Base-by-base conservation (phyloP, 768 basidiomycete genomes). In the Termitomyces sp. region DNA sequence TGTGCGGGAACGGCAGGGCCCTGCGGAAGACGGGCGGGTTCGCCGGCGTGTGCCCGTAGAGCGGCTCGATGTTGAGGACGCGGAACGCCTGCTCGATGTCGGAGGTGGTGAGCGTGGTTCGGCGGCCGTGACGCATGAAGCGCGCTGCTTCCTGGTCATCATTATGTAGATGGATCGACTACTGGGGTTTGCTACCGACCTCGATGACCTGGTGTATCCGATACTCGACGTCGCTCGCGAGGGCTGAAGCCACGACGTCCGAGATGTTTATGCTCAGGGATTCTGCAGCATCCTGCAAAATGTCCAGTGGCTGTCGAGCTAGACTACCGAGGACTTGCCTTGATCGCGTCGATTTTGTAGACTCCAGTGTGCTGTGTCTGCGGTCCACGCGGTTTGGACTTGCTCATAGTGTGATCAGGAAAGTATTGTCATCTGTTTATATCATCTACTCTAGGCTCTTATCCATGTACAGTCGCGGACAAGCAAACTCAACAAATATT, bases 181-280 rank as follows among this genome's bases (percentile, higher is more conserved):
- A 37, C 24, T 24, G 26, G 29, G 39, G 34, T 33, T 18, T 7
- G 54, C 37, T 20, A 65, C 76, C 44, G 61, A 92, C 93, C 82
- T 97, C 92, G 64, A 96, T 82, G 42, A 98, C 88, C 69, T 98
- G 92, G 71, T 96, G 93, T 68, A 98, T 83, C 58, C 97, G 80
- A 73, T 98, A 98, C 68, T 98, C 97, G 42, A 98, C 93, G 75
- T 99, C 97, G 64, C 92, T 94, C 0, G 97, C 94, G 26, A 99
- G 79, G 0, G 90, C 81, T 4, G 86, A 86, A 5, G 93, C 90
- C 26, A 97, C 90, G 3, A 79, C 68, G 53, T 95, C 92, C 2
- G 90, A 76, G 42, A 99, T 86, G 15, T 85, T 74, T 56, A 98
- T 85, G 59, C 86, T 86, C 33, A 97, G 72, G 0, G 89, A 87